phyloP scores from a whole-genome alignment of 768 basidiomycete species.

The Mycena epipterygia region DNA sequence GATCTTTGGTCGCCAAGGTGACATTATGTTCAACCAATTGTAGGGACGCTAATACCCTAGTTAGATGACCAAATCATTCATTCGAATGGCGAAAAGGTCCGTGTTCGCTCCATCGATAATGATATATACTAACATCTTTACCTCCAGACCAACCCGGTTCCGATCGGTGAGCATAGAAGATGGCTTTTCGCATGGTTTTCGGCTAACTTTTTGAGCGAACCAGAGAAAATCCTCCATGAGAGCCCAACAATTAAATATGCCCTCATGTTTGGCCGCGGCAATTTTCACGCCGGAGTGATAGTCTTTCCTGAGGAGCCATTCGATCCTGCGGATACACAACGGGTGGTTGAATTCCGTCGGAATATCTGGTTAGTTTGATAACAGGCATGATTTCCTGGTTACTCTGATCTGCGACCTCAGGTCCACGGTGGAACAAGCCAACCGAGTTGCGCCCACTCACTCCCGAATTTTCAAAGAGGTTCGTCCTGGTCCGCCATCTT shows the following conservation, averaged over 20 bases:
- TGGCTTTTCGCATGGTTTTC: conserved; percentile 30
- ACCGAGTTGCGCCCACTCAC: conserved; percentile 57
- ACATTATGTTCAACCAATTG: background rate
- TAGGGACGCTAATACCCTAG: background rate
- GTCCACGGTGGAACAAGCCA: conserved; percentile 56
- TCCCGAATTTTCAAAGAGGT: conserved; percentile 63
- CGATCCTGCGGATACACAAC: conserved; percentile 39
- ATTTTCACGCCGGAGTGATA: conserved; percentile 53
- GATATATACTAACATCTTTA: background rate
- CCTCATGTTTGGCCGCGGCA: conserved; percentile 55
- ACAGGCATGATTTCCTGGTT: conserved; percentile 16
- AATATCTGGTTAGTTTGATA: conserved; percentile 39
- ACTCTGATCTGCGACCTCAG: conserved; percentile 36
- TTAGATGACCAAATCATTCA: conserved; percentile 61
- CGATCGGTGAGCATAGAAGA: conserved; percentile 44
- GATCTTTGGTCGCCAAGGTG: conserved; percentile 46
- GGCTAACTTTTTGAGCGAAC: conserved; percentile 12
- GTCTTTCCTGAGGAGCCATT: conserved; percentile 41
- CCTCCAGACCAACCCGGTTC: conserved; percentile 50
- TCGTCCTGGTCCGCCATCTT: background rate
- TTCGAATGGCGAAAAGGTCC: conserved; percentile 54
- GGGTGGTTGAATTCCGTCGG: conserved; percentile 40
- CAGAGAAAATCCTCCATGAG: conserved; percentile 55
- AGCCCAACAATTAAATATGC: conserved; percentile 45
- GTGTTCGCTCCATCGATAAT: background rate